These are phyloP conservation scores for Globisporangium apiculatum DNA, from an alignment of 352 stramenopile species.

Conservation along the genomic window DNA sequence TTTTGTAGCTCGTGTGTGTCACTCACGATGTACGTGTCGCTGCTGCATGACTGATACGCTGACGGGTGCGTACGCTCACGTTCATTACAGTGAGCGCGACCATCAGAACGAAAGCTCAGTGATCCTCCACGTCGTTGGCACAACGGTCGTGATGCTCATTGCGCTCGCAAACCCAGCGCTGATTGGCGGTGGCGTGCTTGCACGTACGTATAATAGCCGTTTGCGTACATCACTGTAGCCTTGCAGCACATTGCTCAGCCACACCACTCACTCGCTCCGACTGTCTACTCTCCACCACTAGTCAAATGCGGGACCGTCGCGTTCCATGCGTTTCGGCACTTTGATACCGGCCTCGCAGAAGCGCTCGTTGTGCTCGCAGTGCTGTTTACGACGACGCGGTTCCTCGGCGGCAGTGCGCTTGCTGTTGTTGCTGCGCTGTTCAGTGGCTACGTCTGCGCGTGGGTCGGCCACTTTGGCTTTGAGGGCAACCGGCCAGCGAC, in stretches of 20 bases:
- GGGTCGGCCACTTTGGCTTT: conserved; percentile 58
- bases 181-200: conserved; percentile 18
- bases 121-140: conserved; percentile 33
- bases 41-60: background rate
- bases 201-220: conserved; percentile 6
- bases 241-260: too few species aligned
- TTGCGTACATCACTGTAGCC: background rate
- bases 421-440: conserved; percentile 16
- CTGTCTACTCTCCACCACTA: background rate
- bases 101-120: conserved; percentile 42
- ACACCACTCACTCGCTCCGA: background rate
- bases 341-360: conserved; percentile 29
- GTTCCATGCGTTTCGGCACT: conserved; percentile 28
- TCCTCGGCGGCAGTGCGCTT: conserved; percentile 21
- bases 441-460: conserved; percentile 54
- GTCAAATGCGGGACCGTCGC: conserved; percentile 33
- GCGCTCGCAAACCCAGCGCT: conserved; percentile 30
- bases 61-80: background rate
- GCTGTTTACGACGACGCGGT: conserved; percentile 27
- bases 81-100: conserved; percentile 14
- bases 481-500: conserved; percentile 54
- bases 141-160: conserved; percentile 28
- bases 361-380: conserved; percentile 18
- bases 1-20: background rate
- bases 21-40: background rate